Evolutionary conservation across 441 rosid species (phyloP).

Genomic region (Jatropha multifida): DNA sequence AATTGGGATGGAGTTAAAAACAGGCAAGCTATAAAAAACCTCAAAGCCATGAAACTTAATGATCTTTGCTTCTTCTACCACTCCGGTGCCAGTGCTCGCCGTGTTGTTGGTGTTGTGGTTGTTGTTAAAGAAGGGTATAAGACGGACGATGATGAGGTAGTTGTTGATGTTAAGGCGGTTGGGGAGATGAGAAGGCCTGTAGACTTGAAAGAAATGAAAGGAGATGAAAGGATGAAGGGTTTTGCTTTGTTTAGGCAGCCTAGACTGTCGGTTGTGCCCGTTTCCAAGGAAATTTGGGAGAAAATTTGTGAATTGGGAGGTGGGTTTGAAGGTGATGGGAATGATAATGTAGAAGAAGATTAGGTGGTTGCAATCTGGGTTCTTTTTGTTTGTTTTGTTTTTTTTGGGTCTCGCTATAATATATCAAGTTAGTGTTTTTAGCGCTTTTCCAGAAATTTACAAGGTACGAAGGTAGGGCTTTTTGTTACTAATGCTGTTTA

Average conservation of each 20-base stretch:
- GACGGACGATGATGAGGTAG: slow-evolving; percentile 36
- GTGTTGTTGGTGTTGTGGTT: slow-evolving; percentile 71
- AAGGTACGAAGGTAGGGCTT: not conserved
- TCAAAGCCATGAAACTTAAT: slow-evolving; percentile 66
- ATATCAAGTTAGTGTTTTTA: not conserved
- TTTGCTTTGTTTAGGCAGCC: slow-evolving; percentile 78
- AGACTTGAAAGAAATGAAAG: slow-evolving; percentile 73
- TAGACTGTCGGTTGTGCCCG: slow-evolving; percentile 84
- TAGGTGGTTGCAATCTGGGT: not conserved
- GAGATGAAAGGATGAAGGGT: slow-evolving; percentile 53
- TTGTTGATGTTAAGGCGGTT: slow-evolving; percentile 72
- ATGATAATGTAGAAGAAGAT: slow-evolving; percentile 16
- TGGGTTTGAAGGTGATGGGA: slow-evolving; percentile 78
- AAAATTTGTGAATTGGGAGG: slow-evolving; percentile 70
- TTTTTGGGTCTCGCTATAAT: not conserved
- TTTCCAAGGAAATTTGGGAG: slow-evolving; percentile 52
- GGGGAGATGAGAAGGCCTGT: slow-evolving; percentile 77
- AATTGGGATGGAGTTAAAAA: slow-evolving; percentile 96
- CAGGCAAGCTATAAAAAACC: slow-evolving; percentile 84
- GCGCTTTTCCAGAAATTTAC: not conserved
- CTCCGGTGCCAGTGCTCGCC: slow-evolving; percentile 69
- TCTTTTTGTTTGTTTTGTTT: not conserved
- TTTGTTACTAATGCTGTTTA: not conserved
- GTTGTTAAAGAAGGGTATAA: slow-evolving; percentile 64
- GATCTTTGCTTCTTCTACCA: slow-evolving; percentile 95